These are phyloP conservation scores for Nicotiana otophora DNA, from an alignment of 257 asterid species.

Conservation along the genomic window DNA sequence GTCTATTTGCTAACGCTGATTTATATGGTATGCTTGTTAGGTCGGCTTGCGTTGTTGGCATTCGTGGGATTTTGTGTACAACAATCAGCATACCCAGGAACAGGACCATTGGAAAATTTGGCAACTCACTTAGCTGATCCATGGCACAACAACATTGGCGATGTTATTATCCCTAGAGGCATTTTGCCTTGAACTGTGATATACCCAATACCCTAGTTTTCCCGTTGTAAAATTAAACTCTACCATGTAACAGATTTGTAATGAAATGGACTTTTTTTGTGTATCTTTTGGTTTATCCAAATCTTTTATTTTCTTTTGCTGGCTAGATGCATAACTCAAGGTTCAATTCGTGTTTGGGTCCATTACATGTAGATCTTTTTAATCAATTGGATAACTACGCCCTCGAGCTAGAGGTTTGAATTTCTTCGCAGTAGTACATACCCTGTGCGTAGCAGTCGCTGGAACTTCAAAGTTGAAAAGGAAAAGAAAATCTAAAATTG, in stretches of 20 bases:
- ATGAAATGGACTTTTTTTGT: conserved; percentile 5
- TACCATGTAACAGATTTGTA: neutral
- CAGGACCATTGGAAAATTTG: conserved; percentile 93
- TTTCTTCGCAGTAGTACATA: no score
- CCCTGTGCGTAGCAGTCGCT: no score
- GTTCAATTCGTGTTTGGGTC: no score
- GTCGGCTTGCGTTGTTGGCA: conserved; percentile 81
- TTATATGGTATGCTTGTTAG: conserved; percentile 14
- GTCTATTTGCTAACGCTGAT: no score
- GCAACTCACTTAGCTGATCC: conserved; percentile 92
- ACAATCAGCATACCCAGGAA: conserved; percentile 88
- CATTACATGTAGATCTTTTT: no score
- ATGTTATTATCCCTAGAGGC: conserved; percentile 52
- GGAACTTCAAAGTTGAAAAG: no score
- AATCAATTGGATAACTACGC: no score
- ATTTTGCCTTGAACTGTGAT: conserved; percentile 25
- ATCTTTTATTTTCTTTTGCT: no score
- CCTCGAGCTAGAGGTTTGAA: no score
- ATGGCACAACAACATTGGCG: conserved; percentile 98
- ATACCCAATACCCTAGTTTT: neutral
- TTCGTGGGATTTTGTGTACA: conserved; percentile 85
- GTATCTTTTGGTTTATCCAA: neutral
- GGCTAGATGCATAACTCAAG: no score
- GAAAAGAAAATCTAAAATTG: no score
- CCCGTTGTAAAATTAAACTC: conserved; percentile 21